Percentiles rank a stretch among this genome's conserved stretches.
Evolutionary conservation across 1,284 basidiomycete species (phyloP).

Genomic region (Trichosporon faecale): DNA sequence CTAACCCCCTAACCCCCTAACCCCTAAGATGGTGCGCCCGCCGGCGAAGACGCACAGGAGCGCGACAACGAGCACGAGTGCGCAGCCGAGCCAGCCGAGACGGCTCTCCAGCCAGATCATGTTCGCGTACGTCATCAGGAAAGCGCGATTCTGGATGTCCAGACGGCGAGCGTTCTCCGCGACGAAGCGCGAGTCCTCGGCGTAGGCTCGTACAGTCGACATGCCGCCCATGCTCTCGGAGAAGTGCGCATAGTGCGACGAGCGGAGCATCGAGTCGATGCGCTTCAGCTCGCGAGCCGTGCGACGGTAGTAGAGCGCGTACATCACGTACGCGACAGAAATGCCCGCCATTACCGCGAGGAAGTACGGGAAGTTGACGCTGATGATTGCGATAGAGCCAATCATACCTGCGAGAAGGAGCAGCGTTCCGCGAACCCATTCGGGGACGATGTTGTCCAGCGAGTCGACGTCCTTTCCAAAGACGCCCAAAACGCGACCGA

Average conservation of each 20-base stretch:
- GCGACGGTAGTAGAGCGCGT: slow-evolving; percentile 67
- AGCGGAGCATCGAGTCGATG: slow-evolving; percentile 63
- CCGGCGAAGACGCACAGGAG: slow-evolving; percentile 51
- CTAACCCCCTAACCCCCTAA: too few relatives aligned
- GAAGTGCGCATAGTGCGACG: slow-evolving; percentile 73
- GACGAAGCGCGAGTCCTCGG: slow-evolving; percentile 63
- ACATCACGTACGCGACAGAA: slow-evolving; percentile 35
- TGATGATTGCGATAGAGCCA: slow-evolving; percentile 65
- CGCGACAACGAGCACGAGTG: slow-evolving; percentile 64
- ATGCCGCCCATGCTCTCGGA: slow-evolving; percentile 72
- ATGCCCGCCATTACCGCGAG: slow-evolving; percentile 47
- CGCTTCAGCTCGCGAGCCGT: slow-evolving; percentile 69
- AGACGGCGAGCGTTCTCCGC: slow-evolving; percentile 66
- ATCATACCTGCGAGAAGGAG: slow-evolving; percentile 45
- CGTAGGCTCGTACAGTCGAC: slow-evolving; percentile 70
- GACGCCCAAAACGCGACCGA: slow-evolving; percentile 63
- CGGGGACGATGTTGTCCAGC: slow-evolving; percentile 65
- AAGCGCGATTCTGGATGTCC: slow-evolving; percentile 69
- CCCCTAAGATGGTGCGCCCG: slow-evolving; percentile 52
- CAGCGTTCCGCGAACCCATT: slow-evolving; percentile 61
- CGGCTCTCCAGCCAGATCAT: slow-evolving; percentile 69
- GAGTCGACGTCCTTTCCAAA: slow-evolving; percentile 66
- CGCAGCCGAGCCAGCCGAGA: slow-evolving; percentile 70
- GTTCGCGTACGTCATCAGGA: slow-evolving; percentile 53
- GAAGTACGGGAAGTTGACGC: slow-evolving; percentile 69